A percentile compares a stretch with the other conserved stretches of the same genome.
These are phyloP conservation scores for Asterochloris erici DNA, from an alignment of 139 green algal genomes.

Conservation along the genomic window DNA sequence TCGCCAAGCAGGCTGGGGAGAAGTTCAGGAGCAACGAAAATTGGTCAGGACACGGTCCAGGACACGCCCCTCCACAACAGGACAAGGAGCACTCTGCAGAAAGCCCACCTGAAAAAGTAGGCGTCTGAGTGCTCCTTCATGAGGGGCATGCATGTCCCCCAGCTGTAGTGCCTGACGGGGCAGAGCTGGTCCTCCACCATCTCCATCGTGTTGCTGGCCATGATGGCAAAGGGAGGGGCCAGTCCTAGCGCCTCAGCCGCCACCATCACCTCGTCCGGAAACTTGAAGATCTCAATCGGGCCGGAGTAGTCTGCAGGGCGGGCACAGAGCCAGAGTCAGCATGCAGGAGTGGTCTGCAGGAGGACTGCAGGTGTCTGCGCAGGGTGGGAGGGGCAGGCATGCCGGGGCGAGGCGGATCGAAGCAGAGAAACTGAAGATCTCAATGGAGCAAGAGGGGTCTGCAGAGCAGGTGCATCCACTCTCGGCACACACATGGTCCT, in stretches of 20 bases:
- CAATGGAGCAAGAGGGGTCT: no score
- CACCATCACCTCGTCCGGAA: conserved; percentile 32
- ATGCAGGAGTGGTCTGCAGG: neutral
- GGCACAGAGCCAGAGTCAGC: neutral
- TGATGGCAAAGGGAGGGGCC: conserved; percentile 41
- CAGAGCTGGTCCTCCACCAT: neutral
- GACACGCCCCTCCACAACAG: no score
- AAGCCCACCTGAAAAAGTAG: conserved; percentile 7
- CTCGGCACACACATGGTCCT: no score
- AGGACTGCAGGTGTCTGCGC: neutral
- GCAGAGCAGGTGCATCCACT: no score
- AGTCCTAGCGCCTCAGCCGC: conserved; percentile 31
- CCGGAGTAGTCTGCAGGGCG: neutral
- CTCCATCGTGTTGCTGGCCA: conserved; percentile 36
- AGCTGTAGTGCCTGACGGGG: conserved; percentile 3
- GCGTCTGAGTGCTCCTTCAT: conserved; percentile 15
- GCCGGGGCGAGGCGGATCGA: no score
- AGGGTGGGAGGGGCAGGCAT: no score
- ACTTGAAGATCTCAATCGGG: conserved; percentile 21
- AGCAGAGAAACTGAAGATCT: no score
- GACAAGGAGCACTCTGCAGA: no score
- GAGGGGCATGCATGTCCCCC: conserved; percentile 12
- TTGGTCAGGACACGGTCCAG: neutral
- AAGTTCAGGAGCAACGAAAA: neutral
- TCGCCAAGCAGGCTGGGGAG: neutral